Conservation (phyloP, 768 basidiomycete genomes). For the Lactarius pseudohatsudake region DNA sequence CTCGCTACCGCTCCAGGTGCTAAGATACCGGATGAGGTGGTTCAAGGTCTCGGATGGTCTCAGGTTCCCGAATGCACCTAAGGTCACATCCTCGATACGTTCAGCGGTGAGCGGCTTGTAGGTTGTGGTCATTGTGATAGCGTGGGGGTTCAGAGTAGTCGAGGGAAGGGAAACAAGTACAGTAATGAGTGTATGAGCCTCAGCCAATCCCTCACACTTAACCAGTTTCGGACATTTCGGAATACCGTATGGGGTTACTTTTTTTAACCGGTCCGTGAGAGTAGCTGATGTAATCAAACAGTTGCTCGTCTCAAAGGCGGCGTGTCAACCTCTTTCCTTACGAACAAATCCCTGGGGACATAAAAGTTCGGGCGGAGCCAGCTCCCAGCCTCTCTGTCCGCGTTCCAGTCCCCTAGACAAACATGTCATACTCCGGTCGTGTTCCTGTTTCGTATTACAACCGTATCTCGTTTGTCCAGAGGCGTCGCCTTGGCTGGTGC, state of each 20-base stretch:
- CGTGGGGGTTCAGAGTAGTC: not conserved
- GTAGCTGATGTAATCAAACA: constrained; percentile 42
- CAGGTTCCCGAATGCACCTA: constrained; percentile 61
- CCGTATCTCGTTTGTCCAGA: constrained; percentile 50
- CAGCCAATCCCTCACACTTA: not conserved
- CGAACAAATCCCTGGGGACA: constrained; percentile 82
- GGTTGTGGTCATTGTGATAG: constrained; percentile 47
- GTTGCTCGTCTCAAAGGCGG: no score
- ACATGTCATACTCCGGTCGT: constrained; percentile 34
- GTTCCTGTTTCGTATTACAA: constrained; percentile 43
- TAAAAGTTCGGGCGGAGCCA: constrained; percentile 88
- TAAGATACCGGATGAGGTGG: constrained; percentile 72
- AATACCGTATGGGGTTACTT: not conserved
- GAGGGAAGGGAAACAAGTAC: not conserved
- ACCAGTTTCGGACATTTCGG: not conserved
- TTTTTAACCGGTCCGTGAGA: constrained; percentile 37
- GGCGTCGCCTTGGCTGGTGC: constrained; percentile 69
- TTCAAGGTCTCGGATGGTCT: constrained; percentile 64
- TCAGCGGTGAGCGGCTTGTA: constrained; percentile 49
- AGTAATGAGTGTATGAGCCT: not conserved
- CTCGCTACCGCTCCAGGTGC: constrained; percentile 89
- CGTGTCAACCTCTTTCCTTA: constrained; percentile 25
- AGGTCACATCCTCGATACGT: constrained; percentile 58
- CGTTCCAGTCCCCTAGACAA: constrained; percentile 89
- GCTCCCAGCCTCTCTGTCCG: constrained; percentile 84